phyloP scores from a whole-genome alignment of 140 eudicot genomes.

The Stevia rebaudiana region DNA sequence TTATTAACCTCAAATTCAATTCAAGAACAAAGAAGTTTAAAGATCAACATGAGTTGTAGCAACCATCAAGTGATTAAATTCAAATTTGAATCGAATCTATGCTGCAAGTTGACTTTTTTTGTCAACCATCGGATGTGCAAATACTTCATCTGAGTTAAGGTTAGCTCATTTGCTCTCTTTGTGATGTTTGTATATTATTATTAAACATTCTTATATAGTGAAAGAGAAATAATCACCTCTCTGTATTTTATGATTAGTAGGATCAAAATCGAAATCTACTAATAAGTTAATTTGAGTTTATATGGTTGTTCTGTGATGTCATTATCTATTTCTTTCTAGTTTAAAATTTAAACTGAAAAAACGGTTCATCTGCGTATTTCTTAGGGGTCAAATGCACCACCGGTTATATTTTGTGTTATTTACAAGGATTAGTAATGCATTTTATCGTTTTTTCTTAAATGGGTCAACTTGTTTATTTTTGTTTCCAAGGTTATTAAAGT shows the following conservation, averaged over 20 bases:
- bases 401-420: too few species aligned
- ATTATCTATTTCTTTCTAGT: too few species aligned
- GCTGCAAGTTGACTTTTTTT: too few species aligned
- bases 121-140: too few species aligned
- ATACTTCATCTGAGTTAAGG: too few species aligned
- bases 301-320: neutral
- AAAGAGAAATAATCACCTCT: neutral
- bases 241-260: neutral
- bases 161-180: slow-evolving; percentile 6
- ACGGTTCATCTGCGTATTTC: too few species aligned
- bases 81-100: neutral
- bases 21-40: neutral
- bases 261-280: neutral
- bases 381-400: too few species aligned
- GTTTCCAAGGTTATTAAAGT: too few species aligned
- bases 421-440: too few species aligned
- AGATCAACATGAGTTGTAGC: neutral
- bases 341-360: too few species aligned
- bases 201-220: neutral
- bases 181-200: neutral
- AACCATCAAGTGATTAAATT: neutral
- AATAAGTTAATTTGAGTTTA: neutral
- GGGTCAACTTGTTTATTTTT: neutral
- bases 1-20: neutral
- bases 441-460: too few species aligned